A percentile compares a stretch with the other conserved stretches of the same genome.
These are phyloP conservation scores for Discostella pseudostelligera DNA, from an alignment of 108 stramenopile species.

Conservation along the genomic window DNA sequence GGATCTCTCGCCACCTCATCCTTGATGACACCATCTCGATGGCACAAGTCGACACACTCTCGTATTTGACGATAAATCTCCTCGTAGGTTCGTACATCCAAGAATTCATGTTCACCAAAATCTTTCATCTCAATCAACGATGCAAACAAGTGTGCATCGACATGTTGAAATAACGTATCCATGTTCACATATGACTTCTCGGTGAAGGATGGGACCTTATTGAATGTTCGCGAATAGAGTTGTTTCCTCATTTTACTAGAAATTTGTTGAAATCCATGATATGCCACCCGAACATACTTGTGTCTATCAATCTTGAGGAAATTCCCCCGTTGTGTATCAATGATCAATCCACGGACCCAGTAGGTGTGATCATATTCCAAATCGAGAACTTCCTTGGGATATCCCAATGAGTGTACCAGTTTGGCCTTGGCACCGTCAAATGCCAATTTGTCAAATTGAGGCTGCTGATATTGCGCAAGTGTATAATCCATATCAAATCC, in stretches of 20 bases:
- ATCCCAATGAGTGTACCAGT: constrained; percentile 82
- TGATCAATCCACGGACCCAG: constrained; percentile 89
- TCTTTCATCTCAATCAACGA: constrained; percentile 87
- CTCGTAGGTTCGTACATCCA: constrained; percentile 88
- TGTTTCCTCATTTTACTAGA: constrained; percentile 67
- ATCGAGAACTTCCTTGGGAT: constrained; percentile 80
- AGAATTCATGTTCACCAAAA: constrained; percentile 66
- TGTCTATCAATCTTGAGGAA: constrained; percentile 95
- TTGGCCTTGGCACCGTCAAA: constrained; percentile 95
- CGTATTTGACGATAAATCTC: constrained; percentile 86
- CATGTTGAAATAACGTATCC: constrained; percentile 93
- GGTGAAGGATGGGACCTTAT: constrained; percentile 83
- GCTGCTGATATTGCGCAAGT: constrained; percentile 88
- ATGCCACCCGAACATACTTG: constrained; percentile 93
- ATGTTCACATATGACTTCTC: constrained; percentile 89
- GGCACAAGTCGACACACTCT: constrained; percentile 92
- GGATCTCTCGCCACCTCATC: constrained; percentile 88
- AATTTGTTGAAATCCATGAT: constrained; percentile 84
- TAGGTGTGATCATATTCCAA: constrained; percentile 84
- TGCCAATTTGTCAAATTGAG: constrained; percentile 90
- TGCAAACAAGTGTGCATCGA: constrained; percentile 85
- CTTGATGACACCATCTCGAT: constrained; percentile 96
- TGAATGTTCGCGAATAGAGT: constrained; percentile 76
- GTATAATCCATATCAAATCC: constrained; percentile 99
- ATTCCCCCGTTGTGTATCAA: constrained; percentile 94